Evolutionary conservation across 2,329 filamentous ascomycete genomes (phyloP).

Genomic region (Tolypocladium tropicale): DNA sequence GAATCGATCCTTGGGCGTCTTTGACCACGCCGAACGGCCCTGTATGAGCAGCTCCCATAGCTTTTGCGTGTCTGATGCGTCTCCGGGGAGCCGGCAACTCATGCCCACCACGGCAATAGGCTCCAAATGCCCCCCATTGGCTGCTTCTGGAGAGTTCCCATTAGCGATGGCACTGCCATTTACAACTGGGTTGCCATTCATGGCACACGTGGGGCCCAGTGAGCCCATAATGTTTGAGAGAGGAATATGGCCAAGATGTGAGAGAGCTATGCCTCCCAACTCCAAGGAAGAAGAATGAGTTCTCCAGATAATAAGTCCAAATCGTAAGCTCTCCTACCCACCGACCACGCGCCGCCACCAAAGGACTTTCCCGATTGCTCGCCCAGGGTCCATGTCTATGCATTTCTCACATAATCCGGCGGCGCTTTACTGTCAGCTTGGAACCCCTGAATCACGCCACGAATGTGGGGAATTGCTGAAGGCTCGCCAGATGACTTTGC

Average conservation of each 20-base stretch:
- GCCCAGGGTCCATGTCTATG: background rate
- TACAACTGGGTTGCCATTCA: background rate
- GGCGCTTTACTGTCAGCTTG: too few species aligned
- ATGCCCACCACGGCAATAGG: constrained; percentile 14
- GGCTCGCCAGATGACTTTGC: background rate
- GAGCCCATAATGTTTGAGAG: background rate
- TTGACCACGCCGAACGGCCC: constrained; percentile 24
- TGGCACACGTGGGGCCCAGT: background rate
- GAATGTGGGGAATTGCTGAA: background rate
- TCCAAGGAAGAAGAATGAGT: background rate
- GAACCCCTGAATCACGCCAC: too few species aligned
- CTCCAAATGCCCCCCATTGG: constrained; percentile 1
- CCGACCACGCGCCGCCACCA: background rate
- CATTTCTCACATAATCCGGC: background rate
- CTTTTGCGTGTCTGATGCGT: constrained; percentile 5
- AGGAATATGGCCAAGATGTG: background rate
- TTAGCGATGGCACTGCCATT: background rate
- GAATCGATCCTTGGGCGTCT: constrained; percentile 33
- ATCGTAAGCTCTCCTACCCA: background rate
- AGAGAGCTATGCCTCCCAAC: background rate
- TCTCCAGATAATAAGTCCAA: background rate
- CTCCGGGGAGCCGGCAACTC: constrained; percentile 10
- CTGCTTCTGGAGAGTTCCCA: background rate
- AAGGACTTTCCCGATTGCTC: background rate
- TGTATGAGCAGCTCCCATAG: constrained; percentile 11